These are phyloP conservation scores for Coccinonectria pachysandricola DNA, from an alignment of 2,329 filamentous ascomycete genomes.

Conservation along the genomic window DNA sequence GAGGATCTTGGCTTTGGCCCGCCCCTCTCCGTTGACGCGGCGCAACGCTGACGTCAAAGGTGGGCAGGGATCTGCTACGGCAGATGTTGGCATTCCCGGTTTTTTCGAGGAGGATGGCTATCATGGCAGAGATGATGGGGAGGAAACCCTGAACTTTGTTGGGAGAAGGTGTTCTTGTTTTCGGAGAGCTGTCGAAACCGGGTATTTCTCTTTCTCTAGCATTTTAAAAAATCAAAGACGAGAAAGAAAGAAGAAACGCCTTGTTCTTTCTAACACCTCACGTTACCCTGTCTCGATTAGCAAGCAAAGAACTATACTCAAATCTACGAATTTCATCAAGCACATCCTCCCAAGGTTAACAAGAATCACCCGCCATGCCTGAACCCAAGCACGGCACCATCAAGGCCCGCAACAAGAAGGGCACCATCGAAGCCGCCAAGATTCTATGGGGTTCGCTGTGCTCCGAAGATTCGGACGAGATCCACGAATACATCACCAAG, in stretches of 20 bases:
- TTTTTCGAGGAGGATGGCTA: constrained; percentile 7
- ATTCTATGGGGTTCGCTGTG: constrained; percentile 27
- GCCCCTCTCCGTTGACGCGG: too few species aligned
- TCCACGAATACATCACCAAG: constrained; percentile 25
- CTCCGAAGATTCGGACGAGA: constrained; percentile 21
- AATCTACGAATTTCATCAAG: constrained; percentile 1
- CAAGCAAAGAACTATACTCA: too few species aligned
- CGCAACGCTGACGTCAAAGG: constrained; percentile 17
- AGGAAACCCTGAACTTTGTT: too few species aligned
- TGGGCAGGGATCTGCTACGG: constrained; percentile 14
- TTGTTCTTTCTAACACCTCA: too few species aligned
- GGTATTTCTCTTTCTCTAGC: too few species aligned
- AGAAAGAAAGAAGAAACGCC: too few species aligned
- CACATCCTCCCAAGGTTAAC: too few species aligned
- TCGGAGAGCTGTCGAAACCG: too few species aligned
- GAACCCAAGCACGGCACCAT: constrained; percentile 20
- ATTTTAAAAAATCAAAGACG: too few species aligned
- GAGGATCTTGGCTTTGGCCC: constrained; percentile 5
- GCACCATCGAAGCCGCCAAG: constrained; percentile 24
- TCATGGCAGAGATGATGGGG: too few species aligned
- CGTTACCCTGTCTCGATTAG: too few species aligned
- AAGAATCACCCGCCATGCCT: constrained; percentile 7
- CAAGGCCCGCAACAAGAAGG: constrained; percentile 25
- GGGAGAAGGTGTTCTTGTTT: too few species aligned
- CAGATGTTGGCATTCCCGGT: constrained; percentile 13